phyloP scores from a whole-genome alignment of 768 basidiomycete genomes.

The Phanerochaete sordida region DNA sequence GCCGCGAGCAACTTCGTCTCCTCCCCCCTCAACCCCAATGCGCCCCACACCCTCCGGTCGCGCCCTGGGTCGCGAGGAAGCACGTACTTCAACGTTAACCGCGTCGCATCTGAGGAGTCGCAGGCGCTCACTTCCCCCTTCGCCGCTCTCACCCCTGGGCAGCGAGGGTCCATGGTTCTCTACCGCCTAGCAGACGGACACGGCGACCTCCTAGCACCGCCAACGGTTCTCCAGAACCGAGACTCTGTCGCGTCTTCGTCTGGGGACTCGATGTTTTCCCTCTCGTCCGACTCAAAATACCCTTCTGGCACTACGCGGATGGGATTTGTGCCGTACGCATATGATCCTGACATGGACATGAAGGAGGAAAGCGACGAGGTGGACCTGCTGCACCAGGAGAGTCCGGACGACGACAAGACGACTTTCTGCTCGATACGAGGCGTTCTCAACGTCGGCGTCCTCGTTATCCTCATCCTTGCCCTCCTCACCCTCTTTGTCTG shows the following conservation, averaged over 20 bases:
- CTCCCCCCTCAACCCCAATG: constrained; percentile 51
- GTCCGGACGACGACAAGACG: constrained; percentile 27
- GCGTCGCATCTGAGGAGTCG: constrained; percentile 42
- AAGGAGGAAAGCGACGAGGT: constrained; percentile 57
- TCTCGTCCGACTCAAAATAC: constrained; percentile 63
- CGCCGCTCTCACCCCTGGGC: constrained; percentile 24
- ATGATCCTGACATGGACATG: constrained; percentile 60
- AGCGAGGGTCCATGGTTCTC: constrained; percentile 61
- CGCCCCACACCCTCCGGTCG: constrained; percentile 30
- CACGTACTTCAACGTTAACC: constrained; percentile 31
- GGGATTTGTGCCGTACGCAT: constrained; percentile 63
- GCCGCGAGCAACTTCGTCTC: constrained; percentile 37
- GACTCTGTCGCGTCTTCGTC: constrained; percentile 50
- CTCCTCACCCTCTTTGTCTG: constrained; percentile 76
- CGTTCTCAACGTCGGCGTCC: constrained; percentile 64
- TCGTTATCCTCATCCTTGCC: constrained; percentile 56
- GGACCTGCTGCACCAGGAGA: constrained; percentile 69
- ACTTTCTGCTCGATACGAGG: constrained; percentile 41
- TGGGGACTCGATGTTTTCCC: constrained; percentile 45
- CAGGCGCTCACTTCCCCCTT: constrained; percentile 35
- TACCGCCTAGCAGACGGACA: constrained; percentile 51
- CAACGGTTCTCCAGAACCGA: constrained; percentile 23
- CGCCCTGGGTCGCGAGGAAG: constrained; percentile 38
- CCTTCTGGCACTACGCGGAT: constrained; percentile 38
- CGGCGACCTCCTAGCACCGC: constrained; percentile 33